Conservation (phyloP, 2,329 filamentous ascomycete genomes). For the Chaetomium sp. region DNA sequence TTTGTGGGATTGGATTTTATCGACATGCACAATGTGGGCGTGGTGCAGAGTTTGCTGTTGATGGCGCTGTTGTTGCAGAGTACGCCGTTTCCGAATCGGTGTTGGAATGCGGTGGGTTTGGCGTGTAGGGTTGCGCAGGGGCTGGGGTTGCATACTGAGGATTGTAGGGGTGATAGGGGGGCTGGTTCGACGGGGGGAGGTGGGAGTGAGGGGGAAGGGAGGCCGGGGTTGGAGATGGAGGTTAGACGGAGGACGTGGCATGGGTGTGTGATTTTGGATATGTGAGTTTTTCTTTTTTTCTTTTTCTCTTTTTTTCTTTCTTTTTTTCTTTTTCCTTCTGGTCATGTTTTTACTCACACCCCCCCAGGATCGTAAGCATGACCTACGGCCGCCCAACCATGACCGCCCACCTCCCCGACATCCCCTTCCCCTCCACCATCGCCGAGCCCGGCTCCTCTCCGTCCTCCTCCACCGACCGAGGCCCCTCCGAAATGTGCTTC, state of each 20-base stretch:
- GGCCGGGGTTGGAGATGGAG: conserved; percentile 30
- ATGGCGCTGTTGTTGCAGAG: conserved; percentile 35
- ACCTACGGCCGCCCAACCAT: conserved; percentile 25
- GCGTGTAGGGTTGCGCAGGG: conserved; percentile 37
- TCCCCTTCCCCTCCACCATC: conserved; percentile 6
- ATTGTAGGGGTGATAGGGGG: conserved; percentile 4
- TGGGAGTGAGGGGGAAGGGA: conserved; percentile 5
- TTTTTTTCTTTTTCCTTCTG: neutral
- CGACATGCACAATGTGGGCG: conserved; percentile 31
- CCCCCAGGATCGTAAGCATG: conserved; percentile 24
- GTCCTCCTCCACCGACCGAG: too few species aligned
- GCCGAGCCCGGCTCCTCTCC: neutral
- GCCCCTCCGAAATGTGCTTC: conserved; percentile 14
- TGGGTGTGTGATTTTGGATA: conserved; percentile 22
- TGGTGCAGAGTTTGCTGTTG: conserved; percentile 36
- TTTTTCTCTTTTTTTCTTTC: neutral
- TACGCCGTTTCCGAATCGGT: conserved; percentile 34
- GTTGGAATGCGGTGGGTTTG: conserved; percentile 38
- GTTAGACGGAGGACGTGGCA: conserved; percentile 26
- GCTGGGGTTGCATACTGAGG: conserved; percentile 33
- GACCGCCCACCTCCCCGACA: conserved; percentile 21
- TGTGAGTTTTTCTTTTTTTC: conserved; percentile 1
- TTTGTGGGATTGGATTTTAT: conserved; percentile 35
- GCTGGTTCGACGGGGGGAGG: too few species aligned
- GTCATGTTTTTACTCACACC: neutral